Conservation (phyloP, 768 basidiomycete species). For the Tricholoma terreum region DNA sequence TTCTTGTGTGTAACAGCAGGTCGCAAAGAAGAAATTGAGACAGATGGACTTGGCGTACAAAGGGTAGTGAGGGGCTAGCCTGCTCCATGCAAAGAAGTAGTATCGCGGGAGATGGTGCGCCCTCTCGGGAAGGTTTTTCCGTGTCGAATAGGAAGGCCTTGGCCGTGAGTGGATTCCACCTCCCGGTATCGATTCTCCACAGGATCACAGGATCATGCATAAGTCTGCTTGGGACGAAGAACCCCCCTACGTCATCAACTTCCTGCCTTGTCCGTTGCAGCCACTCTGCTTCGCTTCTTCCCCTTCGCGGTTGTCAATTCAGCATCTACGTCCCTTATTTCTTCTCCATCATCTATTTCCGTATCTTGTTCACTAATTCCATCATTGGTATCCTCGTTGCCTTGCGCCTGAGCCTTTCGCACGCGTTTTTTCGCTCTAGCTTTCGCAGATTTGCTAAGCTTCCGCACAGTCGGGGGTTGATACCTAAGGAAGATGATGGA, state of each 20-base stretch:
- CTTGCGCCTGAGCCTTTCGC: slow-evolving; percentile 16
- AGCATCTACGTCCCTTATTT: background rate
- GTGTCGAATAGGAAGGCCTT: too few species aligned
- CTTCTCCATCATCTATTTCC: background rate
- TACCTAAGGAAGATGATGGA: slow-evolving; percentile 36
- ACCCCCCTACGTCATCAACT: background rate
- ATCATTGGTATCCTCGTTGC: background rate
- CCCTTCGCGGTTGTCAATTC: background rate
- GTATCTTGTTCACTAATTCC: background rate
- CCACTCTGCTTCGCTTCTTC: background rate
- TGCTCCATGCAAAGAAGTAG: too few species aligned
- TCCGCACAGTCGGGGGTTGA: slow-evolving; percentile 51
- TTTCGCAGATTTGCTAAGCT: slow-evolving; percentile 57
- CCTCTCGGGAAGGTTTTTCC: too few species aligned
- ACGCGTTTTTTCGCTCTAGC: slow-evolving; percentile 45
- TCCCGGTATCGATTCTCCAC: too few species aligned
- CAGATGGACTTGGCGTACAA: too few species aligned
- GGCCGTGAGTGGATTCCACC: too few species aligned
- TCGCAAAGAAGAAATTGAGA: too few species aligned
- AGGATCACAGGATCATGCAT: too few species aligned
- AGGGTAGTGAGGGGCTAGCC: too few species aligned
- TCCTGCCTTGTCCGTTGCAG: background rate
- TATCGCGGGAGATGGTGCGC: too few species aligned
- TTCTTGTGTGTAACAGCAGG: too few species aligned
- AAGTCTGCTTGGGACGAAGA: too few species aligned